phyloP scores from a whole-genome alignment of 2,329 filamentous ascomycete genomes.

The Colletotrichum filicis region DNA sequence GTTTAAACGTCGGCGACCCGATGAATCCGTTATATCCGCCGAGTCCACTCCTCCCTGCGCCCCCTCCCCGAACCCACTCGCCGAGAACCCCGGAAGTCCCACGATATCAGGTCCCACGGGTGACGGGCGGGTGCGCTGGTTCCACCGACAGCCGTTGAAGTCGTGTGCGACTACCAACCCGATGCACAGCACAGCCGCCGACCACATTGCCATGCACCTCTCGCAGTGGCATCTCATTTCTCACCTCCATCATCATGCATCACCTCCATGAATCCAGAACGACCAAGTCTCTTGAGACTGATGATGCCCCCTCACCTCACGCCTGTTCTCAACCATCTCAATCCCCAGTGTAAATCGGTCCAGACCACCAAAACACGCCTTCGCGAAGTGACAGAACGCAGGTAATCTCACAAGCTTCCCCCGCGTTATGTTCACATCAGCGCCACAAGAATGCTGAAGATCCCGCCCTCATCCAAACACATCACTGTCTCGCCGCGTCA shows the following conservation, averaged over 20 bases:
- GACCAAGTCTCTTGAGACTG: neutral
- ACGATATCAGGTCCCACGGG: conserved; percentile 5
- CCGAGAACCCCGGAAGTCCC: neutral
- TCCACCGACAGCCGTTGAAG: neutral
- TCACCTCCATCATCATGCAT: neutral
- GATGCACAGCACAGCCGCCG: neutral
- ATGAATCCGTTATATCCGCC: neutral
- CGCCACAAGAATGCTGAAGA: conserved; percentile 3
- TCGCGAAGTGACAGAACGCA: neutral
- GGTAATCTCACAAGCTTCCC: neutral
- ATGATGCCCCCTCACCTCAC: neutral
- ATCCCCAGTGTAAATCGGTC: neutral
- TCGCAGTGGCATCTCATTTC: neutral
- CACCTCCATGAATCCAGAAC: neutral
- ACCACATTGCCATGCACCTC: neutral
- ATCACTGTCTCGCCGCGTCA: conserved; percentile 5
- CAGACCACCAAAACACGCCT: neutral
- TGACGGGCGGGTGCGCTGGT: neutral
- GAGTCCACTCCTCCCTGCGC: neutral
- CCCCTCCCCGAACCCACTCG: neutral
- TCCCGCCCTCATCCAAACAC: conserved; percentile 3
- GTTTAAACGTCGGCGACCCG: neutral
- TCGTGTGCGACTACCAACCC: neutral
- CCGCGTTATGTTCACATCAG: neutral
- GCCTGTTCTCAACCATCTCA: neutral